Base-by-base conservation (phyloP, 345 rosid genomes). In the Gossypioides kirkii region DNA sequence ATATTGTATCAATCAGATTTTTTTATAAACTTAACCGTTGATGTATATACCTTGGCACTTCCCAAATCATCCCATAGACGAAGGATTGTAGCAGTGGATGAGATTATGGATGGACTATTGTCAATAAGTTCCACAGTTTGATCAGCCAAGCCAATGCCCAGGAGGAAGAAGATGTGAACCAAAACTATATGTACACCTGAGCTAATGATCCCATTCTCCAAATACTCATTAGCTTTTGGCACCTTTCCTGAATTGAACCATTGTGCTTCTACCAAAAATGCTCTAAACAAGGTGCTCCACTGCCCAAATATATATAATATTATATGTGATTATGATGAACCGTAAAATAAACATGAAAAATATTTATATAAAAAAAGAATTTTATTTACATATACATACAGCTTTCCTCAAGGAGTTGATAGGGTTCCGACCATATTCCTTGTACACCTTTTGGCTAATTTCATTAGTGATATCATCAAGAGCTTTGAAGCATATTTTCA, bases 21-120 rank as follows among this genome's bases (percentile, higher is more conserved):
- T 32, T 32, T 32, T 5, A 32, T 32, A 32, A 32, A 7, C 1
- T 32, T 32, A 32, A 32, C 38, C 4, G 7, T 32, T 32, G 1
- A 32, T 32, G 38, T 56, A 2, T 12, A 1, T 73, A 83, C 95
- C 85, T 85, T 69, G 55, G 89, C 86, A 77, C 84, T 87, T 79
- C 90, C 90, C 38, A 87, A 78, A 67, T 87, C 87, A 76, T 90
- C 90, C 88, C 89, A 88, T 0, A 85, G 85, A 10, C 87, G 85
- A 50, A 87, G 86, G 63, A 86, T 87, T n/a, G 83, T 71, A 9
- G 85, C 86, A 0, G 83, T 54, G 53, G 86, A 72, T 2, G 86
- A 79, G 36, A 86, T 59, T 28, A 87, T 74, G 60, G 46, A 26
- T 1, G 87, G 90, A 41, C 53, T 65, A 17, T 53, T 74, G 49